Evolutionary conservation across 106 monocot species (phyloP), one percentile per base, ranked within the genome.

Genomic region (Phalaenopsis aphrodite): DNA sequence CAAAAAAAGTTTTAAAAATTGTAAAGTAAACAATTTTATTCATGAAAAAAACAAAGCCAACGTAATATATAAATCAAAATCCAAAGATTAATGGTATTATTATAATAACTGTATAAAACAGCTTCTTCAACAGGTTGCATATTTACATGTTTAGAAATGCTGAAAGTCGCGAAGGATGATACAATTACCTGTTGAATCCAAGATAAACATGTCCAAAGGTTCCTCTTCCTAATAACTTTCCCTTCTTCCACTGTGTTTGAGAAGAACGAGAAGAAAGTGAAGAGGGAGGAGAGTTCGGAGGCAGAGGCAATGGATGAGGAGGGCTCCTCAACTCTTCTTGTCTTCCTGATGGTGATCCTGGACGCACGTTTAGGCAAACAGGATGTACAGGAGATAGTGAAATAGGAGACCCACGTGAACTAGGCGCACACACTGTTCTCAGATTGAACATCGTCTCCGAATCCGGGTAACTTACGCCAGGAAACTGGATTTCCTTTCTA

Each of bases 141-240:
- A 18, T 67, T 67, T 36, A 67, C n/a, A 37, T 36, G 67, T 23
- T 5, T 67, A 68, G 19, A 37, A 16, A 30, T 68, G 68, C 37
- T 68, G 30, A 68, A 10, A 12, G 36, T 30, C 12, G 14, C 18
- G 12, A 69, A 39, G 69, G 18, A 69, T 39, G 30, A 74, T n/a
- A 42, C 8, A 19, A 74, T 19, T 76, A 91, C 91, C 91, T 86
- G 83, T 88, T 88, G 47, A 91, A 91, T 73, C 91, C 91, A 71
- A 82, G 82, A 75, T 86, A 91, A 57, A 91, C 88, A 81, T 86
- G 81, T 16, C 91, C 91, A 85, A 88, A 91, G 8, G 88, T 88
- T 80, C 91, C 91, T 39, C 88, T 84, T 18, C 91, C 88, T 17
- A 91, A 49, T 67, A 91, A 82, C 83, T 83, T 91, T 58, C 91